These are phyloP conservation scores for Persicaria maculosa DNA, from an alignment of 148 eudicot species.

Conservation along the genomic window DNA sequence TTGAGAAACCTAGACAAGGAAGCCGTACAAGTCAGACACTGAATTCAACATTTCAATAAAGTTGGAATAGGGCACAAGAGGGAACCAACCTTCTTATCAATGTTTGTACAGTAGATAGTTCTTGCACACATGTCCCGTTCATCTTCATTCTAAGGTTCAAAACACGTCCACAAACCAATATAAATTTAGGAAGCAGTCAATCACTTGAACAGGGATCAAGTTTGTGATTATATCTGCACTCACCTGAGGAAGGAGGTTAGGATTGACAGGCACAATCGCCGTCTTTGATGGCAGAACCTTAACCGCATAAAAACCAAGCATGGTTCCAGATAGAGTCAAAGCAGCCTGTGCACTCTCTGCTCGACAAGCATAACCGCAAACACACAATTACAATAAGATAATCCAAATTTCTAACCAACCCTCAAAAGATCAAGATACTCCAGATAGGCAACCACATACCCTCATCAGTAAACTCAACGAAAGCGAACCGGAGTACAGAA, in stretches of 20 bases:
- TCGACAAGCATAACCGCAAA: background rate
- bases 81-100: slow-evolving; percentile 73
- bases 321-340: slow-evolving; percentile 74
- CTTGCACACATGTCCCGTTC: slow-evolving; percentile 99
- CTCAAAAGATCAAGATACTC: background rate
- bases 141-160: slow-evolving; percentile 65
- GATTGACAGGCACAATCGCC: slow-evolving; percentile 98
- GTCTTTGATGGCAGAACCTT: slow-evolving; percentile 94
- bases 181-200: no score
- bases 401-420: background rate
- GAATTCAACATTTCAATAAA: background rate
- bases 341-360: slow-evolving; percentile 90
- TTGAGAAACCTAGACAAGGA: slow-evolving; percentile 60
- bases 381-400: background rate
- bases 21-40: background rate
- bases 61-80: background rate
- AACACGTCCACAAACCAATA: background rate
- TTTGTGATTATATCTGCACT: slow-evolving; percentile 6
- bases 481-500: slow-evolving; percentile 84
- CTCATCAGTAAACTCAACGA: slow-evolving; percentile 82
- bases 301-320: slow-evolving; percentile 94
- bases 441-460: slow-evolving; percentile 31
- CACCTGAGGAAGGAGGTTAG: slow-evolving; percentile 81
- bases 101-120: slow-evolving; percentile 89
- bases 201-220: background rate